Base-by-base conservation (phyloP, 441 rosid species). In the Gossypium gossypioides region DNA sequence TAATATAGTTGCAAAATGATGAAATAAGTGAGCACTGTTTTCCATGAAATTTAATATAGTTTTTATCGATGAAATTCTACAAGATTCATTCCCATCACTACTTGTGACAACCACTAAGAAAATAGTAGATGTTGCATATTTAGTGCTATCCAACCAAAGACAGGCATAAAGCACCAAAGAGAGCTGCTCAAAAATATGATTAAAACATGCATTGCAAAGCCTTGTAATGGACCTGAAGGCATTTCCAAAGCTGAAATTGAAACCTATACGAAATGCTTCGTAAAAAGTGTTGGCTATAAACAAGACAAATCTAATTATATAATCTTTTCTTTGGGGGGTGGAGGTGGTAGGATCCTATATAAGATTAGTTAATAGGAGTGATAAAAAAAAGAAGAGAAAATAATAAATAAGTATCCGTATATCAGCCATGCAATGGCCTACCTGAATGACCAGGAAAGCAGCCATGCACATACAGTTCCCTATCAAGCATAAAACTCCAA, bases 401-500 rank as follows among this genome's bases (percentile, higher is more conserved):
- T 27, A 27, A 27, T 4, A 0, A 27, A 59, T 25, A 59, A 59
- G 4, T 4, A 59, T n/a, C 12, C 37, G 40, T 57, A n/a, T 69
- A 21, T 24, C 22, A 25, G 27, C 19, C 44, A 15, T 42, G 19
- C 4, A 52, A 75, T 64, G 54, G 27, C 21, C 65, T 81, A 91
- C 99, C 97, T 95, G 97, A 77, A 92, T 85, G 76, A 93, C 97
- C 29, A 92, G 84, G 79, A 88, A 95, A 65, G 91, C 81, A 72
- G 97, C 97, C 99, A 92, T 95, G 86, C 97, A 88, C 83, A 92
- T 83, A 76, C 97, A 95, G 80, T 91, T 95, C 57, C 96, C 97
- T 27, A 95, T 82, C 76, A 95, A 81, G 84, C 97, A 92, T 71
- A 92, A 78, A 79, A 95, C 97, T 72, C 99, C 99, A 27, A 95